A percentile compares a stretch with the other conserved stretches of the same genome.
Evolutionary conservation across 352 stramenopile species (phyloP).

Genomic region (Globisporangium paddicum): DNA sequence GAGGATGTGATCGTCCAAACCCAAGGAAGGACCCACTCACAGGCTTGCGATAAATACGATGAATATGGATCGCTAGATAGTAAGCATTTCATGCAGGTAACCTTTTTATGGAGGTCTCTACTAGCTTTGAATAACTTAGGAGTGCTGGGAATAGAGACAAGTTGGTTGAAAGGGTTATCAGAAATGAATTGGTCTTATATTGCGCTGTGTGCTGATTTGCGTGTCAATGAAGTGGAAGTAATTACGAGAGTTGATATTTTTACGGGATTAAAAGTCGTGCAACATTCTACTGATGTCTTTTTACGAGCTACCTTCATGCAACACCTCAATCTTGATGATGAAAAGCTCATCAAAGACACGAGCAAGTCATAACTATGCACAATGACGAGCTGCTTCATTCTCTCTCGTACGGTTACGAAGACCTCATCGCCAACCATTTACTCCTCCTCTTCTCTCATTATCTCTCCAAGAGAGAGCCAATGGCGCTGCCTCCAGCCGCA

Average conservation of each 20-base stretch:
- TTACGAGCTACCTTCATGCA: conserved; percentile 10
- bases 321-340: not conserved
- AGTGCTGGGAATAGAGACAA: no score
- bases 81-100: no score
- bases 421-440: not conserved
- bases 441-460: not conserved
- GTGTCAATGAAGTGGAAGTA: conserved; percentile 12
- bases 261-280: not conserved
- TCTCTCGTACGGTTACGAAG: not conserved
- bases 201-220: no score
- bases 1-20: not conserved
- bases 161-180: no score
- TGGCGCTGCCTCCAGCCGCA: no score
- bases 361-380: not conserved
- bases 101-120: no score
- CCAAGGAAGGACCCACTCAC: not conserved
- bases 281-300: not conserved
- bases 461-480: not conserved
- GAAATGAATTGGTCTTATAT: no score
- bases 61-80: no score
- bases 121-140: no score
- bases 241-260: conserved; percentile 14
- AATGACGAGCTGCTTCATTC: not conserved
- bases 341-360: not conserved
- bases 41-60: no score